Base-by-base conservation (phyloP, 2,329 filamentous ascomycete genomes). In the Nothophoma quercina region DNA sequence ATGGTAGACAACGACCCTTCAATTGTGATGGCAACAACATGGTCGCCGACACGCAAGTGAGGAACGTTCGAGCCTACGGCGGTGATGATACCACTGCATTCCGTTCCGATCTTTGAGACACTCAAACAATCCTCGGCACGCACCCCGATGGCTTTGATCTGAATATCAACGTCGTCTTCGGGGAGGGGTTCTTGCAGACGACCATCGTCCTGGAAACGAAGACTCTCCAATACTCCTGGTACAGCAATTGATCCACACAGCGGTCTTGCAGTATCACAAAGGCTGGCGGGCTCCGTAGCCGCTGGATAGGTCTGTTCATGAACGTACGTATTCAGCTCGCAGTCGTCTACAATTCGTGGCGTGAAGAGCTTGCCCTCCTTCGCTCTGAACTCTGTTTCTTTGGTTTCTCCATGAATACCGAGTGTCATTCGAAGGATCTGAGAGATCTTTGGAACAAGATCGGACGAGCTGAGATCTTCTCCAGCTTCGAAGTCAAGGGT, bases 161-260 rank as follows among this genome's bases (percentile, higher is more conserved):
- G 62, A 23, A 77, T 61, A 25, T 75, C 73, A 9, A 76, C 62
- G 1, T 71, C 48, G 18, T 71, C 55, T 8, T 38, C 43, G 10
- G 55, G 29, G 2, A 64, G 38, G 8, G 44, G 21, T 7, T 40
- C 8, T 10, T 26, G 16, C 28, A 19, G 7, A 4, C 15, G 16
- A 5, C 55, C 19, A 29, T 65, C 59, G 30, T 68, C 64, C 2
- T 57, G 49, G 36, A 67, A 70, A 15, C 48, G 35, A 4, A 68
- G 34, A 28, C 47, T 51, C 21, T 66, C 63, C 16, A 59, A 25
- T 12, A 51, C 46, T 8, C 61, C 60, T 3, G 61, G 60, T 5
- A 50, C 59, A 5, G 45, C 7, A 8, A 68, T 42, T 2, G 36
- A 28, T 13, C 51, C 56, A 34, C 52, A 52, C 1, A 69, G 33